Percentiles rank a stretch among this genome's conserved stretches.
Evolutionary conservation across 169 alveolate genomes (phyloP).

Genomic region (Eimeria necatrix): DNA sequence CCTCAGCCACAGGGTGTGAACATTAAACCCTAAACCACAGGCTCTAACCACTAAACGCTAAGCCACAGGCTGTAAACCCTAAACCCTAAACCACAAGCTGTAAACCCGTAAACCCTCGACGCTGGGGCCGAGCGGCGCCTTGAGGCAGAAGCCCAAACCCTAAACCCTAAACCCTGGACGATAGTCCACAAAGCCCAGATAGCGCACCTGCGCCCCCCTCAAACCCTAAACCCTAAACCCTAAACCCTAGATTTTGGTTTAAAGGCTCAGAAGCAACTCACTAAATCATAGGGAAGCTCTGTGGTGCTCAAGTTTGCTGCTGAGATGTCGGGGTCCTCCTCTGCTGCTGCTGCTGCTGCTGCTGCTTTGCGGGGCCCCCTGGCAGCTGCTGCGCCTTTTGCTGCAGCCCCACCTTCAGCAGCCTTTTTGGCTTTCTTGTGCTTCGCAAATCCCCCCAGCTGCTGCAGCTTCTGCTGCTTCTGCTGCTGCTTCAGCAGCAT

Average conservation of each 20-base stretch:
- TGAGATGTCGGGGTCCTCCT: background rate
- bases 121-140: background rate
- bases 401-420: background rate
- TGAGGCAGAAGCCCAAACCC: background rate
- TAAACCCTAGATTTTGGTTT: background rate
- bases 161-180: conserved; percentile 17
- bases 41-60: too few species aligned
- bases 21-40: background rate
- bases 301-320: background rate
- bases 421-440: conserved; percentile 21
- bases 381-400: background rate
- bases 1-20: background rate
- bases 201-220: too few species aligned
- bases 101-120: too few species aligned
- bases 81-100: too few species aligned
- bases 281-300: conserved; percentile 38
- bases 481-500: conserved; percentile 54
- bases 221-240: background rate
- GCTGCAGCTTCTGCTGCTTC: conserved; percentile 47
- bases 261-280: background rate
- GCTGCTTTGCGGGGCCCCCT: background rate
- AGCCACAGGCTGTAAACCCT: too few species aligned
- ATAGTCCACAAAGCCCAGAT: background rate
- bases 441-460: conserved; percentile 22
- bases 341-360: background rate